These are phyloP conservation scores for Penicillium italicum DNA, from an alignment of 2,329 filamentous ascomycete species.

Conservation along the genomic window DNA sequence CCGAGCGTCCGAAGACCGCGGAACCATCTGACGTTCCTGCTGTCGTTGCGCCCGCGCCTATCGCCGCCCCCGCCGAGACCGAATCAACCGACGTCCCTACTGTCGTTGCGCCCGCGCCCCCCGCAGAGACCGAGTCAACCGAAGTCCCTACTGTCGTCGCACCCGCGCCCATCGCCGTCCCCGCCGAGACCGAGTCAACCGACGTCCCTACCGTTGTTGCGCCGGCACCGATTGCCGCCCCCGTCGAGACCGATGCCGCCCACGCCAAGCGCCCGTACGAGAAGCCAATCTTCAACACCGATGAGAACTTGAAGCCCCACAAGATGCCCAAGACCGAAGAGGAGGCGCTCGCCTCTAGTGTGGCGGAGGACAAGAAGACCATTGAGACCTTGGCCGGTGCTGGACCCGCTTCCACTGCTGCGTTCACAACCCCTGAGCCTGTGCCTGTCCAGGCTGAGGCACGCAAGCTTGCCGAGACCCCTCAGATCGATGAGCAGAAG, in stretches of 20 bases:
- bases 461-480: not conserved
- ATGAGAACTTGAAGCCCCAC: slow-evolving; percentile 29
- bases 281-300: slow-evolving; percentile 31
- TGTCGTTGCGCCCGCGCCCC: slow-evolving; percentile 1
- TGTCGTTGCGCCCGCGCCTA: slow-evolving; percentile 1
- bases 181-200: too few species aligned
- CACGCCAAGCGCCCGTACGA: slow-evolving; percentile 39
- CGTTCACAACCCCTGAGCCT: slow-evolving; percentile 19
- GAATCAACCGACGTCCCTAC: slow-evolving; percentile 6
- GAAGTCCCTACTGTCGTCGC: slow-evolving; percentile 3
- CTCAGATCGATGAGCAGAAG: slow-evolving; percentile 1
- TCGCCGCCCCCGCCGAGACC: slow-evolving; percentile 13
- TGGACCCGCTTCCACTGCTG: slow-evolving; percentile 23
- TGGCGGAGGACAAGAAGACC: slow-evolving; percentile 16
- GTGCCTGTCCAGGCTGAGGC: slow-evolving; percentile 8
- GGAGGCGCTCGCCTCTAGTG: slow-evolving; percentile 17
- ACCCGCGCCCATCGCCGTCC: not conserved
- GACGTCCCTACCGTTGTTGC: slow-evolving; percentile 3
- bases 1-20: slow-evolving; percentile 16
- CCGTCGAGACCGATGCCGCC: slow-evolving; percentile 18
- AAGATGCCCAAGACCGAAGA: slow-evolving; percentile 38
- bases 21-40: slow-evolving; percentile 6
- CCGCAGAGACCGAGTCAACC: not conserved
- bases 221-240: slow-evolving; percentile 1
- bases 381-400: slow-evolving; percentile 19